phyloP scores from a whole-genome alignment of 2,329 filamentous ascomycete species.

The Ophiostoma sp. region DNA sequence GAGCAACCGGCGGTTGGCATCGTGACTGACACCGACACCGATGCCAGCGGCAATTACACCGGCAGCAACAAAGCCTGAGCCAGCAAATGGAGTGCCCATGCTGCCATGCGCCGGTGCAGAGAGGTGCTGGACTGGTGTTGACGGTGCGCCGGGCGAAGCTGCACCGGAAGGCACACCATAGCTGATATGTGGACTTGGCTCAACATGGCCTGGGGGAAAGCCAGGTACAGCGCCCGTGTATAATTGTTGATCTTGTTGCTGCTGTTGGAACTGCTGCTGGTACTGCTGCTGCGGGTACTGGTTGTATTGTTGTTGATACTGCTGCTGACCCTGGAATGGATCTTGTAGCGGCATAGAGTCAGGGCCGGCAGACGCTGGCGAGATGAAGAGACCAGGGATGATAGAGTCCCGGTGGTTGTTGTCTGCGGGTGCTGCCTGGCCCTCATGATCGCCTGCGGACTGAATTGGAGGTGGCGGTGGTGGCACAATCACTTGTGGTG shows the following conservation, averaged over 20 bases:
- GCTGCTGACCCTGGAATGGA: neutral
- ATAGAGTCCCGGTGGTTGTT: neutral
- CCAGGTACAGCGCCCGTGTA: neutral
- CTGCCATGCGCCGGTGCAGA: neutral
- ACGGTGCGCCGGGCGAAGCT: neutral
- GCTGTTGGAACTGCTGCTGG: neutral
- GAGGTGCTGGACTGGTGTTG: neutral
- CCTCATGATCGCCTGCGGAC: neutral
- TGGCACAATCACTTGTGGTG: neutral
- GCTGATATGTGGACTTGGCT: neutral
- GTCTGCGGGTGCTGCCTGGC: neutral
- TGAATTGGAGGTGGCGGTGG: conserved; percentile 1
- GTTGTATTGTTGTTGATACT: neutral
- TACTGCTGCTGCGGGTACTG: neutral
- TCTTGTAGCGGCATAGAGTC: neutral
- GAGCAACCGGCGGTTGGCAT: conserved; percentile 4
- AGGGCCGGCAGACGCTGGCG: conserved; percentile 9
- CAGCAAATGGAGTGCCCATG: conserved; percentile 7
- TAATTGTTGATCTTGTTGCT: neutral
- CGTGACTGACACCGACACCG: conserved; percentile 19
- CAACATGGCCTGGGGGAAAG: neutral
- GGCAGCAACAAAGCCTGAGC: conserved; percentile 16
- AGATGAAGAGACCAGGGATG: conserved; percentile 14
- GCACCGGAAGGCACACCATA: neutral
- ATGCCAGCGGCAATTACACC: conserved; percentile 18